These are phyloP conservation scores for Nemania serpens DNA, from an alignment of 2,329 filamentous ascomycete genomes.

Conservation along the genomic window DNA sequence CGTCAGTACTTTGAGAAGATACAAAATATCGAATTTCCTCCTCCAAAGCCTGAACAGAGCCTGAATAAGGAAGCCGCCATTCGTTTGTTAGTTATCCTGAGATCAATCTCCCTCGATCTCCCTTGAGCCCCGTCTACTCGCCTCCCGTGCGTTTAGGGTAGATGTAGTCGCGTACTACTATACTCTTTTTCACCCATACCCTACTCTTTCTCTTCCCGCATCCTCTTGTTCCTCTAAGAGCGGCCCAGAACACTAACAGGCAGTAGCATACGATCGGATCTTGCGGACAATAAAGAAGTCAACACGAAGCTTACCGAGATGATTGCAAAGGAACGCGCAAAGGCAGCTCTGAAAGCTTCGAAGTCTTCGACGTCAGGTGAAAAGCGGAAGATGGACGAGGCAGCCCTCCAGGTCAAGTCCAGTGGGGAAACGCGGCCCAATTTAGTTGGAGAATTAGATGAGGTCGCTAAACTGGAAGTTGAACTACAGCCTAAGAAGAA, in stretches of 20 bases:
- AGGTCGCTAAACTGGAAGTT: constrained; percentile 6
- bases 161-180: too few relatives aligned
- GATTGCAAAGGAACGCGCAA: constrained; percentile 60
- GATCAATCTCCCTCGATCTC: too few relatives aligned
- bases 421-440: constrained; percentile 29
- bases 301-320: constrained; percentile 59
- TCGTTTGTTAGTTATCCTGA: constrained; percentile 58
- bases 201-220: not conserved
- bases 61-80: constrained; percentile 78
- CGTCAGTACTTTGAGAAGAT: constrained; percentile 95
- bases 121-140: too few relatives aligned
- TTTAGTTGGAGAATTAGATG: constrained; percentile 39
- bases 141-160: too few relatives aligned
- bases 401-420: constrained; percentile 27
- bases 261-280: constrained; percentile 68
- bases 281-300: constrained; percentile 61
- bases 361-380: constrained; percentile 32
- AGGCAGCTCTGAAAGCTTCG: constrained; percentile 52
- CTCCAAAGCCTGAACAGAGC: constrained; percentile 55
- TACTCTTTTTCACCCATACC: too few relatives aligned
- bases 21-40: constrained; percentile 71
- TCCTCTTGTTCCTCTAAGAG: too few relatives aligned
- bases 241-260: not conserved
- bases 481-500: constrained; percentile 46
- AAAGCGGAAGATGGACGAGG: constrained; percentile 41